These are phyloP conservation scores for Bretziella fagacearum DNA, from an alignment of 2,329 filamentous ascomycete species.

Conservation along the genomic window DNA sequence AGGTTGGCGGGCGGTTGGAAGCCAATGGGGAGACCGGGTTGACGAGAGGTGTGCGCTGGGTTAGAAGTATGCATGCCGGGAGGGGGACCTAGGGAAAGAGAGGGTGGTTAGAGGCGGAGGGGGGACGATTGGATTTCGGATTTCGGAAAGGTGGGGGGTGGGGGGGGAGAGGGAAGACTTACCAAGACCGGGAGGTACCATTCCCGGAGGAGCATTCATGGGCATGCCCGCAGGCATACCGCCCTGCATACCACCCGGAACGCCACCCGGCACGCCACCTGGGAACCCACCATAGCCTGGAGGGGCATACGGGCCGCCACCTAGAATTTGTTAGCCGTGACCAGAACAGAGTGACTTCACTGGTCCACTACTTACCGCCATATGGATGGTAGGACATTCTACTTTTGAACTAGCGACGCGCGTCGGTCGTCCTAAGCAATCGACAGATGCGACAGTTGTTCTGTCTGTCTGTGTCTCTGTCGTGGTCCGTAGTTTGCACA, in stretches of 20 bases:
- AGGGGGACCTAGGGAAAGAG: constrained; percentile 44
- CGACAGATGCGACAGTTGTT: neutral
- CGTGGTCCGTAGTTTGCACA: no score
- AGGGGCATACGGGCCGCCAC: constrained; percentile 36
- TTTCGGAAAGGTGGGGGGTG: no score
- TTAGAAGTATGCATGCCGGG: constrained; percentile 64
- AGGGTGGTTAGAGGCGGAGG: neutral
- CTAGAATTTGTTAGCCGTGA: neutral
- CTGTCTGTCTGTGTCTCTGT: neutral
- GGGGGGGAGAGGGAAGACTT: constrained; percentile 21
- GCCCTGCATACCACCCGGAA: constrained; percentile 32
- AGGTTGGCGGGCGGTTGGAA: constrained; percentile 84
- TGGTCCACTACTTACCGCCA: constrained; percentile 27
- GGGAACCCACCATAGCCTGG: constrained; percentile 59
- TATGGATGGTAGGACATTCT: constrained; percentile 46
- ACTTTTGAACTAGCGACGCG: neutral
- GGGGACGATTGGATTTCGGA: no score
- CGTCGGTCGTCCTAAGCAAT: neutral
- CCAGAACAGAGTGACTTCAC: neutral
- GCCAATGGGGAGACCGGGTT: constrained; percentile 60
- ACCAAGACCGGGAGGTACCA: constrained; percentile 76
- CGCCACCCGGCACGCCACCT: constrained; percentile 52
- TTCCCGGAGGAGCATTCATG: constrained; percentile 37
- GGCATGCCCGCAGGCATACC: constrained; percentile 1
- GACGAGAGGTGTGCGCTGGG: constrained; percentile 59